phyloP scores from a whole-genome alignment of 345 rosid genomes.

The Eutrema japonicum region DNA sequence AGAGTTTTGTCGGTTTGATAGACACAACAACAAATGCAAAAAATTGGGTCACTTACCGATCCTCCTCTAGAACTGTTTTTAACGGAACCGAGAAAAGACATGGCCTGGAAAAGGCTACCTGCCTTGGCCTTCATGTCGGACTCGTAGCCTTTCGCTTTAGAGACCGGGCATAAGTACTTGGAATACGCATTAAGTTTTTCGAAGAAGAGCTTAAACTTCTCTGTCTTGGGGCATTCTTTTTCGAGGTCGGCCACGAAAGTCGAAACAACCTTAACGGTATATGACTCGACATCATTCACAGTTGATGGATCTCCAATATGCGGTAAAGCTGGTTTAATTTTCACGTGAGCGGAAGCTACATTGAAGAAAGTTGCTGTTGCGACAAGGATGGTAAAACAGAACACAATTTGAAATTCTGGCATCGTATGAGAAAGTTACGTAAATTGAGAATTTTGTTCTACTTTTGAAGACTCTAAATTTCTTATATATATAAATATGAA shows the following conservation, averaged over 20 bases:
- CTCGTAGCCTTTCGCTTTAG: not conserved
- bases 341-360: constrained; percentile 13
- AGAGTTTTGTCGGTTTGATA: not conserved
- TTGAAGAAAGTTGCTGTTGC: constrained; percentile 12
- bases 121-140: constrained; percentile 36
- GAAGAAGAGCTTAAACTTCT: constrained; percentile 21
- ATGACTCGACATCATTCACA: constrained; percentile 27
- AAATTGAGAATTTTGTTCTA: not conserved
- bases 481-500: constrained; percentile 8
- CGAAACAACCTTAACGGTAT: constrained; percentile 26
- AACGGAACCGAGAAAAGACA: not conserved
- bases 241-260: constrained; percentile 12
- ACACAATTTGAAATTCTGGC: not conserved
- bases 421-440: constrained; percentile 1
- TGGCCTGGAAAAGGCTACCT: constrained; percentile 13
- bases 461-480: not conserved
- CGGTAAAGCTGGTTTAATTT: constrained; percentile 5
- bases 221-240: constrained; percentile 33
- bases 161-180: constrained; percentile 18
- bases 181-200: constrained; percentile 11
- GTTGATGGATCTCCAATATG: constrained; percentile 9
- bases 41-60: not conserved
- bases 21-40: not conserved
- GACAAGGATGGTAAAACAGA: constrained; percentile 17
- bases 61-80: not conserved